phyloP scores from a whole-genome alignment of 768 basidiomycete genomes.

The Russula sp. region DNA sequence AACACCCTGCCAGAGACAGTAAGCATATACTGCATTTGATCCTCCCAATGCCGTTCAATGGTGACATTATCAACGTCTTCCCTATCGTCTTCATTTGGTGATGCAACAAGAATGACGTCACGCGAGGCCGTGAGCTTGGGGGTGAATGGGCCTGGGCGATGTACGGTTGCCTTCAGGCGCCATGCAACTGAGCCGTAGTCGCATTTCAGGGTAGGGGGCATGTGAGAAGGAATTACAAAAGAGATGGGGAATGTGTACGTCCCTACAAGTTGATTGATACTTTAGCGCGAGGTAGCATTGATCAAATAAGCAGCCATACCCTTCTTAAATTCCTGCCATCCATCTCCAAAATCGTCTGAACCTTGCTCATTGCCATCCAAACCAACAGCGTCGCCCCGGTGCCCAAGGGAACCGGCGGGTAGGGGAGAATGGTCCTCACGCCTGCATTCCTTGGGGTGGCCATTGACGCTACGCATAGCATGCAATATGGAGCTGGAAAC shows the following conservation, averaged over 20 bases:
- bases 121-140: slow-evolving; percentile 63
- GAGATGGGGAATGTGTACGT: slow-evolving; percentile 96
- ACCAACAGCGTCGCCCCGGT: slow-evolving; percentile 41
- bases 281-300: not conserved
- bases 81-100: slow-evolving; percentile 76
- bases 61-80: slow-evolving; percentile 80
- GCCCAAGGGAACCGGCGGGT: slow-evolving; percentile 38
- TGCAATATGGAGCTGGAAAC: slow-evolving; percentile 26
- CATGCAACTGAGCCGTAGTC: slow-evolving; percentile 77
- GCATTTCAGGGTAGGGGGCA: slow-evolving; percentile 74
- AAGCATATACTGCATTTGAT: slow-evolving; percentile 78
- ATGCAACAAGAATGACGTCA: slow-evolving; percentile 72
- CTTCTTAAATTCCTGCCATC: slow-evolving; percentile 87
- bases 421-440: slow-evolving; percentile 34
- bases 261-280: slow-evolving; percentile 45
- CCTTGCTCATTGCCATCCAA: slow-evolving; percentile 40
- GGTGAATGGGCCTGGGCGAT: slow-evolving; percentile 79
- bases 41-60: slow-evolving; percentile 88
- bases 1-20: slow-evolving; percentile 72
- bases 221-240: slow-evolving; percentile 74
- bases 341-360: slow-evolving; percentile 42
- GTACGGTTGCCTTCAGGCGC: slow-evolving; percentile 75
- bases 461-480: slow-evolving; percentile 12
- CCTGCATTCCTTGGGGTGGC: slow-evolving; percentile 23
- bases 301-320: slow-evolving; percentile 44